Conservation (phyloP, 2,329 filamentous ascomycete genomes). For the Colletotrichum tabaci region DNA sequence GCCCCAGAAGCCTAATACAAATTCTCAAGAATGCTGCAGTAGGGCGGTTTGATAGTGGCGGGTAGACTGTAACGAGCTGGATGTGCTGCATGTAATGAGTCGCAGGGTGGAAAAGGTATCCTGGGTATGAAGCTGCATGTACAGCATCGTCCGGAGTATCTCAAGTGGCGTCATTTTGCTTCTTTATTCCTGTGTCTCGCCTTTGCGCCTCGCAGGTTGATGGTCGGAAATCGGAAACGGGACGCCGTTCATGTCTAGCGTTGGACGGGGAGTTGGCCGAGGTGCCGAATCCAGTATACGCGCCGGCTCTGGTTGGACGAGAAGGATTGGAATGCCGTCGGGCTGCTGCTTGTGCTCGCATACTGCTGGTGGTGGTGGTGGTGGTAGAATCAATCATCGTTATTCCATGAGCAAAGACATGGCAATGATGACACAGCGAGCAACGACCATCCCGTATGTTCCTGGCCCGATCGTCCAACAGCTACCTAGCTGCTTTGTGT, state of each 20-base stretch:
- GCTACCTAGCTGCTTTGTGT: not conserved
- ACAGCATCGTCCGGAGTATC: slow-evolving; percentile 20
- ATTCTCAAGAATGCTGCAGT: slow-evolving; percentile 32
- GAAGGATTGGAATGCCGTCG: slow-evolving; percentile 7
- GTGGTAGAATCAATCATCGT: slow-evolving; percentile 10
- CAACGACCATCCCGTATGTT: not conserved
- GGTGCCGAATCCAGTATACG: slow-evolving; percentile 29
- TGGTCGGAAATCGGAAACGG: slow-evolving; percentile 13
- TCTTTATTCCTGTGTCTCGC: not conserved
- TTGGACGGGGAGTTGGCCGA: slow-evolving; percentile 24
- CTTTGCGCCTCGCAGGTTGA: slow-evolving; percentile 4
- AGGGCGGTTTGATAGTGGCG: slow-evolving; percentile 31
- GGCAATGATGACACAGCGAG: not conserved
- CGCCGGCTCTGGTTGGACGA: slow-evolving; percentile 35
- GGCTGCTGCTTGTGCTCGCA: slow-evolving; percentile 11
- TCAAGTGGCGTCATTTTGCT: slow-evolving; percentile 14
- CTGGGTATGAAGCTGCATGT: slow-evolving; percentile 8
- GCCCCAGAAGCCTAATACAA: slow-evolving; percentile 38
- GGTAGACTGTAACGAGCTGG: slow-evolving; percentile 10
- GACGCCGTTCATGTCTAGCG: slow-evolving; percentile 18
- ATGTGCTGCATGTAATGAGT: not conserved
- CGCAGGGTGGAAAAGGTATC: not conserved
- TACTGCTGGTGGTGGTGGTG: slow-evolving; percentile 1
- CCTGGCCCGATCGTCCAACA: slow-evolving; percentile 5
- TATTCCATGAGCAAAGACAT: slow-evolving; percentile 3